A percentile compares a stretch with the other conserved stretches of the same genome.
These are phyloP conservation scores for Suhomyces prunicola DNA, from an alignment of 805 yeast genomes.

Conservation along the genomic window DNA sequence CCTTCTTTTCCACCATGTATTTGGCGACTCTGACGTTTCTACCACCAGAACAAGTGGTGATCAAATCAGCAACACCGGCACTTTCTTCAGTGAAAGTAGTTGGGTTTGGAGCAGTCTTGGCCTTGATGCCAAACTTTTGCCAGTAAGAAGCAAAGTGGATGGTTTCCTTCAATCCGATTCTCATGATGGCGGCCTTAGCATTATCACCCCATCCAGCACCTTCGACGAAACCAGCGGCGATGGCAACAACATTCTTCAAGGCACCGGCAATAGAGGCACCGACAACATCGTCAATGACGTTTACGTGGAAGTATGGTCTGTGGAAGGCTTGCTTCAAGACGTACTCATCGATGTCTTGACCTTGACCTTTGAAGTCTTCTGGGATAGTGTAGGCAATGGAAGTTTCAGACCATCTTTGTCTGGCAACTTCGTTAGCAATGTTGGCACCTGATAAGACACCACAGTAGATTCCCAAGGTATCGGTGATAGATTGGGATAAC, in stretches of 20 bases:
- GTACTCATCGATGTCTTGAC: slow-evolving; percentile 67
- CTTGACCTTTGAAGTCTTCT: slow-evolving; percentile 60
- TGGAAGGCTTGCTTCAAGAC: slow-evolving; percentile 85
- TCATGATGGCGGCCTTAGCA: slow-evolving; percentile 96
- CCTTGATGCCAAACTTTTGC: slow-evolving; percentile 55
- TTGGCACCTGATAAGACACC: slow-evolving; percentile 98
- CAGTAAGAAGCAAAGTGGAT: slow-evolving; percentile 66
- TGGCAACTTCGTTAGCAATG: slow-evolving; percentile 95
- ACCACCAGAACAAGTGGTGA: slow-evolving; percentile 97
- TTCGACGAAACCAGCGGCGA: slow-evolving; percentile 96
- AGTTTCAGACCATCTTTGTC: slow-evolving; percentile 95
- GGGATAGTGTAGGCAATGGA: slow-evolving; percentile 89
- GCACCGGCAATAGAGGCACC: slow-evolving; percentile 98
- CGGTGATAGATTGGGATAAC: slow-evolving; percentile 74
- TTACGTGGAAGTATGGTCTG: slow-evolving; percentile 96
- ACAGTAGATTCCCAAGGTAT: slow-evolving; percentile 80
- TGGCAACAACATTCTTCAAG: slow-evolving; percentile 90
- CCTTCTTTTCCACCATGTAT: slow-evolving; percentile 77
- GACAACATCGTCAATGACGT: slow-evolving; percentile 87
- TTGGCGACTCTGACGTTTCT: slow-evolving; percentile 91
- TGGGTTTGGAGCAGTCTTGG: slow-evolving; percentile 58
- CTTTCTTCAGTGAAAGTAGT: slow-evolving; percentile 88
- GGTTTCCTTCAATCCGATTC: slow-evolving; percentile 90
- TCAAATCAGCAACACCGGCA: slow-evolving; percentile 97
- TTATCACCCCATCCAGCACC: slow-evolving; percentile 99